Evolutionary conservation across 805 yeast genomes (phyloP).

Genomic region (Tetrapisispora namnaoensis): DNA sequence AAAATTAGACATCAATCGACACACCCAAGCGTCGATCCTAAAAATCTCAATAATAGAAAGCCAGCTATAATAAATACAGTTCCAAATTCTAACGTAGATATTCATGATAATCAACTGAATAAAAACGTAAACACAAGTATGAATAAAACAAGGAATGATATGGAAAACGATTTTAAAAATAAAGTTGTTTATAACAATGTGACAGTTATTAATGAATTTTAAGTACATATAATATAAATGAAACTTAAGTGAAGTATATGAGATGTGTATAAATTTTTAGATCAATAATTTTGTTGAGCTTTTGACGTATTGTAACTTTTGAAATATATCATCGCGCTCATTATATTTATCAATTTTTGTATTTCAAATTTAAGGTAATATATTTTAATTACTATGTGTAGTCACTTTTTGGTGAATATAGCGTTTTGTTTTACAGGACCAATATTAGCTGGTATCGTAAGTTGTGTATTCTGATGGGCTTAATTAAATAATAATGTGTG

Average conservation of each 20-base stretch:
- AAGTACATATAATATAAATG: neutral
- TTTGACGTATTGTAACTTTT: too few species aligned
- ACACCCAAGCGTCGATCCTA: neutral
- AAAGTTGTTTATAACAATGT: neutral
- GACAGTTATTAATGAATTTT: neutral
- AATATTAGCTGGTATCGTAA: too few species aligned
- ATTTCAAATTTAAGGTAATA: too few species aligned
- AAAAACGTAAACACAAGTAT: neutral
- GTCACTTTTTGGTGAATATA: too few species aligned
- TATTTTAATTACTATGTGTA: too few species aligned
- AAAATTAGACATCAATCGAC: neutral
- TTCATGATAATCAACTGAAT: neutral
- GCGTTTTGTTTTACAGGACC: too few species aligned
- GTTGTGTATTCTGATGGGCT: too few species aligned
- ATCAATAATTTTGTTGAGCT: too few species aligned
- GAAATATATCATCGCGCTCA: too few species aligned
- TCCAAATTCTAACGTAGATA: neutral
- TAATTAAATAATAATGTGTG: neutral
- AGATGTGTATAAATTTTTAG: neutral
- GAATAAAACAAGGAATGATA: neutral
- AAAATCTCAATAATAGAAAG: too few species aligned
- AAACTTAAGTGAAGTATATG: neutral
- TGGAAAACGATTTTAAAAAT: neutral
- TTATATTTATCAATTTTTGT: too few species aligned
- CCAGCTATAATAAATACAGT: neutral